A percentile compares a stretch with the other conserved stretches of the same genome.
Evolutionary conservation across 805 yeast genomes (phyloP).

Genomic region (Kodamaea sagamina): DNA sequence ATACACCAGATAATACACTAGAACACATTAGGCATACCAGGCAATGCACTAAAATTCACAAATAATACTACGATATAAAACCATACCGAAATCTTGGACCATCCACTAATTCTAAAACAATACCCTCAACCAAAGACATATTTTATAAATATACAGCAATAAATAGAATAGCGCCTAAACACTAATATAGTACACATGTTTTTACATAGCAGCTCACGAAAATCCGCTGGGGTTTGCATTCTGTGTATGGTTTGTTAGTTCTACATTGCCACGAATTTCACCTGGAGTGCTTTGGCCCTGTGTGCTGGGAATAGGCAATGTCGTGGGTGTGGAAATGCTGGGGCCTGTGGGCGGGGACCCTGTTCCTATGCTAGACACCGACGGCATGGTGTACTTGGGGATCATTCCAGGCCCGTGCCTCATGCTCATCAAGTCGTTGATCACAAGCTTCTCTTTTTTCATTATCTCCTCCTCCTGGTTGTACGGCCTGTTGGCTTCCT

Average conservation of each 20-base stretch:
- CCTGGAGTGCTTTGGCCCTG: not conserved
- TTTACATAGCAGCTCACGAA: not conserved
- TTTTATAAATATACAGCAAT: conserved; percentile 2
- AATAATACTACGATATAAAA: no score
- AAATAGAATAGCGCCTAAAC: conserved; percentile 1
- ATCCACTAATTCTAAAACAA: no score
- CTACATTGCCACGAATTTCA: not conserved
- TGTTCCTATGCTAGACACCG: not conserved
- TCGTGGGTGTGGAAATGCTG: no score
- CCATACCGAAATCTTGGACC: no score
- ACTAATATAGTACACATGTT: conserved; percentile 3
- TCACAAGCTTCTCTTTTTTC: conserved; percentile 33
- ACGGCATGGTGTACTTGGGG: not conserved
- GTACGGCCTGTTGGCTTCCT: not conserved
- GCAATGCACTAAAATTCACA: no score
- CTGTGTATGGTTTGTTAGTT: not conserved
- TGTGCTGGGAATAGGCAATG: not conserved
- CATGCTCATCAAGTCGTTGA: conserved; percentile 21
- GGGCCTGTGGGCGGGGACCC: not conserved
- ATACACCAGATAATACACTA: no score
- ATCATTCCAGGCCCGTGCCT: conserved; percentile 11
- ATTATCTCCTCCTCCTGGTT: conserved; percentile 23
- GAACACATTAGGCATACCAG: no score
- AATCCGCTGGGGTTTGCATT: not conserved
- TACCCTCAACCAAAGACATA: no score